Base-by-base conservation (phyloP, 768 basidiomycete genomes). In the Exidia glandulosa region DNA sequence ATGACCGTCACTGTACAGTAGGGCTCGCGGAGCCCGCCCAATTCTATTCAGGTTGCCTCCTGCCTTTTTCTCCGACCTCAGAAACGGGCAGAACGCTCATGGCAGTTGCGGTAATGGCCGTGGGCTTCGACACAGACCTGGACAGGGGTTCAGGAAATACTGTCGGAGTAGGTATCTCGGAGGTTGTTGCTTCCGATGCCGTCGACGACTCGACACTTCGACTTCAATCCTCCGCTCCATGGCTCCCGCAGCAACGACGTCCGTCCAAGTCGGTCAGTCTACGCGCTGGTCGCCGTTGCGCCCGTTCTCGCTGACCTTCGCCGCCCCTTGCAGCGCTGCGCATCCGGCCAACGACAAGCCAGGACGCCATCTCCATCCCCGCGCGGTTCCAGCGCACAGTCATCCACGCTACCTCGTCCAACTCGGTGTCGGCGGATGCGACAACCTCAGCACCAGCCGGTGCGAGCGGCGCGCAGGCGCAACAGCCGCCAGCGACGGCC, bases 371-470 rank as follows among this genome's bases (percentile, higher is more conserved):
- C 57, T 86, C 87, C 69, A 93, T 95, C 63, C 95, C 95, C 66
- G 84, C 87, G 72, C 89, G 95, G 71, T 96, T 97, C 74, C 94
- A 96, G 75, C 85, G 88, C 64, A 82, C 85, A 64, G 86, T 94
- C 69, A 84, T 98, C 74, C 87, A 90, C 67, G 81, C 90, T 25
- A 77, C 79, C 57, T 83, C 88, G 23, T 65, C 81, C 29, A 90
- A 84, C 55, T 82, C 83, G n/a, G 84, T 98, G 62, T 73, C 85
- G n/a, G 85, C 96, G 65, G 95, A 98, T 72, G 75, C 84, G 59
- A 77, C 81, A 55, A 77, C 83, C 57, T 73, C 77, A 62, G 70
- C 79, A 52, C 76, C 81, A 37, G 67, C 81, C 54, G 71, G 77
- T 27, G 69, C 83, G 37, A 80, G 82, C 48, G 76, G 81, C 60